Evolutionary conservation across 179 eudicot genomes (phyloP), one percentile per base, ranked within the genome.

Genomic region (Carnegiea gigantea): DNA sequence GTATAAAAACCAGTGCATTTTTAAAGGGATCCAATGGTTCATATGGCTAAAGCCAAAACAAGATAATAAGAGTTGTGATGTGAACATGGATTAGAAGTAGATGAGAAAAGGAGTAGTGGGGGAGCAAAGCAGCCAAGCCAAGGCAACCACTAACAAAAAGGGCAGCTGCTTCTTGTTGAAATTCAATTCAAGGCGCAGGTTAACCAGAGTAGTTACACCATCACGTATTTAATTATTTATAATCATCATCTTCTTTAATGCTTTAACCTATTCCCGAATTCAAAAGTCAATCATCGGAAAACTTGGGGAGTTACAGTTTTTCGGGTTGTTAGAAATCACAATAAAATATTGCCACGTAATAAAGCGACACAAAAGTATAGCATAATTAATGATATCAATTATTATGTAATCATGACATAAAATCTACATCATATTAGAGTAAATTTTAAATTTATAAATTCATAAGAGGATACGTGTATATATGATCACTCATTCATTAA

Each of bases 351-450:
- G 40, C 70, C 70, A 65, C 40, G 40, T 3, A 26, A 67, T 23
- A 11, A 67, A 28, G 72, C 12, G 28, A 18, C 40, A 67, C 20
- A 28, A 67, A 28, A 67, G 40, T 67, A 67, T 28, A 67, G 53
- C 68, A 62, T 8, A n/a, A 62, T 11, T 33, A 33, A 62, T 11
- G 0, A 62, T 12, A 67, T 67, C 17, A 30, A 26, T 4, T 23
- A 65, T 65, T 28, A 67, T 67, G 72, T 67, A 26, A 67, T 67
- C 38, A 30, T 67, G 72, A 67, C 72, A 67, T 67, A 26, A 67
- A 28, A 26, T 67, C 38, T 67, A 36, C 72, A 28, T 67, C 72
- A 67, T 67, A 30, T 67, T 67, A 1, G 3, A 40, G 6, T 62
- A 62, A 11, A 62, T 23, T 23, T 62, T 62, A 6, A 62, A 11